These are phyloP conservation scores for Debaryomyces psychrophilus DNA, from an alignment of 1,139 yeast genomes.

Conservation along the genomic window DNA sequence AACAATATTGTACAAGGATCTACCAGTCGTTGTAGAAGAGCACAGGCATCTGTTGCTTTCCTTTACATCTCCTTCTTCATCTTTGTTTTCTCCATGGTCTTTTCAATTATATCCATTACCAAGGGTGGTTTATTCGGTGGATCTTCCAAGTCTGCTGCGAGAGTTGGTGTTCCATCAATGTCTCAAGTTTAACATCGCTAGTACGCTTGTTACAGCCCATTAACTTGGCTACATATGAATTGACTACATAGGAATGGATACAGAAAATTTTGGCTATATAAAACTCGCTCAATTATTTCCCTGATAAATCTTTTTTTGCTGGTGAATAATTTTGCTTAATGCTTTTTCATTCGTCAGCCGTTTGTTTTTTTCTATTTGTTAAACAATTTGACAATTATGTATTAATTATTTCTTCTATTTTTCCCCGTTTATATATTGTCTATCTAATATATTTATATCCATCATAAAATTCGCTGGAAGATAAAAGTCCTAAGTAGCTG, in stretches of 20 bases:
- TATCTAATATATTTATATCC: slow-evolving; percentile 8
- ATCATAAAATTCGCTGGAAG: neutral
- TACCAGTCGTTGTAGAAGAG: slow-evolving; percentile 86
- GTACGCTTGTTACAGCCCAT: neutral
- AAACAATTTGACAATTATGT: slow-evolving; percentile 8
- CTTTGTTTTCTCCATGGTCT: slow-evolving; percentile 67
- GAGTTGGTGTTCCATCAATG: slow-evolving; percentile 88
- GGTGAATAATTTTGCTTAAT: slow-evolving; percentile 5
- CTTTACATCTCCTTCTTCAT: slow-evolving; percentile 82
- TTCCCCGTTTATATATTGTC: slow-evolving; percentile 4
- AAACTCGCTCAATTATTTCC: slow-evolving; percentile 4
- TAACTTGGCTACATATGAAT: slow-evolving; percentile 1
- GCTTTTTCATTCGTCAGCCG: slow-evolving; percentile 4
- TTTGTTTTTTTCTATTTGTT: slow-evolving; percentile 9
- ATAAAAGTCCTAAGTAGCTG: neutral
- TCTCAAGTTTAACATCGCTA: slow-evolving; percentile 65
- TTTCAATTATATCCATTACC: slow-evolving; percentile 60
- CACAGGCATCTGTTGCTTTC: slow-evolving; percentile 91
- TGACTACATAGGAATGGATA: slow-evolving; percentile 3
- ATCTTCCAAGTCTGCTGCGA: slow-evolving; percentile 49
- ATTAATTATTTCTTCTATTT: slow-evolving; percentile 7
- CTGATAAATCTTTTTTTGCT: slow-evolving; percentile 1
- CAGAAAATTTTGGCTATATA: slow-evolving; percentile 8
- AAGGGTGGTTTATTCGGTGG: slow-evolving; percentile 79
- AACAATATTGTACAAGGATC: slow-evolving; percentile 79